Evolutionary conservation across 2,329 filamentous ascomycete species (phyloP), one percentile per base, ranked within the genome.

Genomic region (Cytospora chrysosperma): DNA sequence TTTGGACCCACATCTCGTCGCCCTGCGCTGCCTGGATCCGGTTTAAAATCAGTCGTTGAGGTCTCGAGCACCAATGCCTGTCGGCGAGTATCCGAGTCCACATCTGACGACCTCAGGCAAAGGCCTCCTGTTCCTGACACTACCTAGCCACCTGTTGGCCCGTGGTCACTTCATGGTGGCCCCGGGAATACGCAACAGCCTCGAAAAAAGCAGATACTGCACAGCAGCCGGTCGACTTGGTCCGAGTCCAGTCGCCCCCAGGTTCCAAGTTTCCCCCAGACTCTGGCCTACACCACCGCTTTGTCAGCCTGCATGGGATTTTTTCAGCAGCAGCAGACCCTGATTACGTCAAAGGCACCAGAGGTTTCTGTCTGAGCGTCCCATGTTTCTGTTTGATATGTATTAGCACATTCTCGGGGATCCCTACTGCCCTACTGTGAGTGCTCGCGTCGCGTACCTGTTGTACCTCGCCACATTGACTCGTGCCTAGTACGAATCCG

Each of bases 11-110:
- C 59, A 37, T 43, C 26, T 15, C 27, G 59, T 30, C 13, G 51
- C 34, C 17, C 24, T 30, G 28, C n/a, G 28, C 28, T 30, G 28
- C 30, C 3, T 59, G 56, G 13, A 47, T 55, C 63, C 63, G 56
- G 47, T 49, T 63, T 56, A 63, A n/a, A 59, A 65, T 65, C 60
- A 56, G 49, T 59, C 56, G 55, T 65, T 65, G 56, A n/a, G 40
- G 7, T 63, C 32, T 63, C 43, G 43, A 47, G 43, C 43, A 47
- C 43, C 43, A 47, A 47, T 47, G 26, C 28, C 52, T 17, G 34
- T 52, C 63, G 63, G 63, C 50, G 43, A 63, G 40, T 54, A 61
- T 63, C 63, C 63, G 63, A 65, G 55, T 58, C 34, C 56, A 40
- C 55, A 53, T 60, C 60, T 54, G 51, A 59, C 55, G 63, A 65